Base-by-base conservation (phyloP, 129 eudicot species). In the Escallonia herrerae region DNA sequence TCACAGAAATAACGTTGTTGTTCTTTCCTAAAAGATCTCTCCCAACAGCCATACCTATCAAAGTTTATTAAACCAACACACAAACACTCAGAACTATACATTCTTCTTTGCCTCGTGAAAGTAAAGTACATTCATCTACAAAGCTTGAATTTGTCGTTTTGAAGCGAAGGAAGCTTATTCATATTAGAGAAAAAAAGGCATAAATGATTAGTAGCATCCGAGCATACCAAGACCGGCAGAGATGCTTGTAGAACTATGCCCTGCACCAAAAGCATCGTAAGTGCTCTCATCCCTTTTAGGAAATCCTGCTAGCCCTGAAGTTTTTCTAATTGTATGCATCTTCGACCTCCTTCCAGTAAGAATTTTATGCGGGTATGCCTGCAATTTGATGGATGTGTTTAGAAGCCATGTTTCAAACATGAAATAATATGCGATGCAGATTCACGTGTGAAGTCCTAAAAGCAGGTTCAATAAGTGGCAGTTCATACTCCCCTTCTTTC, bases 211-310 rank as follows among this genome's bases (percentile, higher is more conserved):
- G 33, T 22, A 22, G 33, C 33, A 22, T 22, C 33, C 33, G 33
- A 22, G 33, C 53, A 46, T 84, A 91, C 97, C 97, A 64, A 93
- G 89, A 70, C 96, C 98, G 33, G 98, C 98, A 60, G 96, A 89
- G 50, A 89, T 89, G 74, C 96, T 89, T 52, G 96, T 89, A 53
- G 96, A 89, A 58, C 96, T 89, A 67, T 89, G 96, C 14, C 96
- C 96, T 7, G 84, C 96, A 51, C 96, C 96, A 64, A 89, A 89
- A 67, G 95, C 87, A 83, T 89, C 96, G 66, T 89, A 78, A 50
- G 64, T 67, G 53, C 96, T 89, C 78, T 89, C 96, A 65, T 89
- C 96, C 76, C 96, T 76, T 58, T 89, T 89, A 1, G 96, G 96
- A 77, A 89, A 89, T 45, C 94, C 94, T 60, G 96, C 96, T 11